Base-by-base conservation (phyloP, 83 land plant species). In the Picea abies region DNA sequence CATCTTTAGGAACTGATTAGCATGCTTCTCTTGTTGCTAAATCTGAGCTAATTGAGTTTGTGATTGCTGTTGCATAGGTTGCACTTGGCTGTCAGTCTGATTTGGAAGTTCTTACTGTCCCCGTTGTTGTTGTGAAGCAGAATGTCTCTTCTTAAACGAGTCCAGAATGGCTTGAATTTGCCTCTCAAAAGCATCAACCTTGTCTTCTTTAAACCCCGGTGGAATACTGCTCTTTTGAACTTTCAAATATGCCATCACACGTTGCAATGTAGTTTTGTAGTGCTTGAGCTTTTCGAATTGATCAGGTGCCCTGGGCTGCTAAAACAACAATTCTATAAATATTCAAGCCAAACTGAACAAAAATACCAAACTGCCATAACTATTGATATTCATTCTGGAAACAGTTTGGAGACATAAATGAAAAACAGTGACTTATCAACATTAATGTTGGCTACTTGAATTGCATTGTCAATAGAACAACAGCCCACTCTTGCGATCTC, bases 201-300 rank as follows among this genome's bases (percentile, higher is more conserved):
- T 86, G 15, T 87, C 90, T 63, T 87, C 90, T 56, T 79, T 87
- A 20, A 87, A 81, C 39, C 49, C 84, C 52, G 56, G 82, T 60
- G 83, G 90, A 67, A 89, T 81, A 78, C 72, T 83, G 41, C 23
- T 58, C 61, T 82, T 89, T 7, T 86, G 58, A 15, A 87, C 83
- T 10, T 64, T 23, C 32, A 89, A 64, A 61, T 83, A 86, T 61
- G 83, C 81, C 47, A 89, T 83, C 84, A 86, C 81, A n/a, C 86
- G 82, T 0, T 82, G 83, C 76, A 89, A 37, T 22, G 84, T 79
- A 58, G 65, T 68, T 88, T 76, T 88, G 82, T 80, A 86, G 61
- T 82, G 67, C 14, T 80, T 79, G 69, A 88, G 83, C 76, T 83
- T 88, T 56, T 85, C 82, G 29, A 86, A 63, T 58, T 85, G 85